Conservation (phyloP, 345 rosid genomes). For the Jatropha curcas region DNA sequence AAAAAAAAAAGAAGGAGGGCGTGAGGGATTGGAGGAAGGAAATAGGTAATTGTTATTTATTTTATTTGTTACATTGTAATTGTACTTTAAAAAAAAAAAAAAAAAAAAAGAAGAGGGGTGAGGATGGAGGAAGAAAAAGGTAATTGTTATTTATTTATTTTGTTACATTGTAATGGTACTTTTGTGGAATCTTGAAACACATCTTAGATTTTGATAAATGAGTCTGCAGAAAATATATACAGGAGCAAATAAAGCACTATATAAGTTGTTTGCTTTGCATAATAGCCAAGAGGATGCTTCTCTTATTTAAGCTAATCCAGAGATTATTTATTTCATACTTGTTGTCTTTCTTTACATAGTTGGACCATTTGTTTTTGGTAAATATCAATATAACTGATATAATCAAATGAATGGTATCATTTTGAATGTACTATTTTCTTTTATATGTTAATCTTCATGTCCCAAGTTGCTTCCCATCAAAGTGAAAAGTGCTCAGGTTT, state of each 20-base stretch:
- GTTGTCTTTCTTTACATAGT: constrained; percentile 1
- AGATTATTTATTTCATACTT: not conserved
- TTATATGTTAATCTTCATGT: not conserved
- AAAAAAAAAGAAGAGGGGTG: too few species aligned
- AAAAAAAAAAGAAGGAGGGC: too few species aligned
- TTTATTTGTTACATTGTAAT: too few species aligned
- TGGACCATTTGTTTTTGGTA: not conserved
- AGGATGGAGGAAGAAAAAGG: too few species aligned
- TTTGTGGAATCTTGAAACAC: not conserved
- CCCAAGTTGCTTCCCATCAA: not conserved
- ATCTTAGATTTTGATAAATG: not conserved
- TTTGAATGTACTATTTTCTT: not conserved
- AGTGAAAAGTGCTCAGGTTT: not conserved
- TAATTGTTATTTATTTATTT: not conserved
- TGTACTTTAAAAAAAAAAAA: too few species aligned
- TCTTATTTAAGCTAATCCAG: not conserved
- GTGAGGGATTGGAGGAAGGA: too few species aligned
- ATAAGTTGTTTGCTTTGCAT: not conserved
- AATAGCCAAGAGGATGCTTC: too few species aligned
- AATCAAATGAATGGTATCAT: not conserved
- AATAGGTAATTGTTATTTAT: too few species aligned
- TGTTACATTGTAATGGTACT: not conserved
- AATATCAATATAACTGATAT: not conserved
- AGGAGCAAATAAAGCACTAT: too few species aligned
- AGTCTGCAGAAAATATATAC: not conserved